phyloP scores from a whole-genome alignment of 495 filamentous ascomycete species.

The Hypoxylon trugodes region DNA sequence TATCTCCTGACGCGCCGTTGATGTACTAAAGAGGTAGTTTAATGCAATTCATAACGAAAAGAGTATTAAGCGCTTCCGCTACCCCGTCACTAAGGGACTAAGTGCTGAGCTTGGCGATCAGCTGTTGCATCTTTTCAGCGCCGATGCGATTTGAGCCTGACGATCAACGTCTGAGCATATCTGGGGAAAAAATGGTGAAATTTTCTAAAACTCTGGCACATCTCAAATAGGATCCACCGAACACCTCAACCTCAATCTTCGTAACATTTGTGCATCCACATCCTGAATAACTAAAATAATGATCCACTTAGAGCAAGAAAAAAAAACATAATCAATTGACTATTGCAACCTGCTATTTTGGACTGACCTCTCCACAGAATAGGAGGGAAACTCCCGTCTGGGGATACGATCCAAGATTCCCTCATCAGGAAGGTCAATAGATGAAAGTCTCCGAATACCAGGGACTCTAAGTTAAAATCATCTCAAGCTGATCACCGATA shows the following conservation, averaged over 20 bases:
- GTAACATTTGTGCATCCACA: slow-evolving; percentile 16
- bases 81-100: slow-evolving; percentile 14
- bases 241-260: slow-evolving; percentile 16
- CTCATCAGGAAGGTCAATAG: slow-evolving; percentile 29
- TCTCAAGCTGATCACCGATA: slow-evolving; percentile 7
- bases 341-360: slow-evolving; percentile 27
- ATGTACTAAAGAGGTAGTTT: slow-evolving; percentile 16
- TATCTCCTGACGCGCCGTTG: slow-evolving; percentile 11
- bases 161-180: slow-evolving; percentile 39
- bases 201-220: slow-evolving; percentile 12
- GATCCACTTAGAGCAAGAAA: slow-evolving; percentile 17
- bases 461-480: neutral
- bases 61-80: slow-evolving; percentile 7
- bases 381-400: slow-evolving; percentile 25
- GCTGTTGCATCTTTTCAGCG: slow-evolving; percentile 33
- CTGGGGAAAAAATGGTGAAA: slow-evolving; percentile 35
- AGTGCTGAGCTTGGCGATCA: slow-evolving; percentile 35
- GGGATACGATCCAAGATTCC: slow-evolving; percentile 8
- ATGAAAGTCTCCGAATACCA: neutral
- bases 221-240: slow-evolving; percentile 14
- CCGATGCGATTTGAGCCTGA: slow-evolving; percentile 24
- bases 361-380: slow-evolving; percentile 25
- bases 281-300: slow-evolving; percentile 7
- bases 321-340: slow-evolving; percentile 8
- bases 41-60: slow-evolving; percentile 13